Evolutionary conservation across 2,329 filamentous ascomycete species (phyloP), one percentile per base, ranked within the genome.

Genomic region (Iodosphaeria phyllophila): DNA sequence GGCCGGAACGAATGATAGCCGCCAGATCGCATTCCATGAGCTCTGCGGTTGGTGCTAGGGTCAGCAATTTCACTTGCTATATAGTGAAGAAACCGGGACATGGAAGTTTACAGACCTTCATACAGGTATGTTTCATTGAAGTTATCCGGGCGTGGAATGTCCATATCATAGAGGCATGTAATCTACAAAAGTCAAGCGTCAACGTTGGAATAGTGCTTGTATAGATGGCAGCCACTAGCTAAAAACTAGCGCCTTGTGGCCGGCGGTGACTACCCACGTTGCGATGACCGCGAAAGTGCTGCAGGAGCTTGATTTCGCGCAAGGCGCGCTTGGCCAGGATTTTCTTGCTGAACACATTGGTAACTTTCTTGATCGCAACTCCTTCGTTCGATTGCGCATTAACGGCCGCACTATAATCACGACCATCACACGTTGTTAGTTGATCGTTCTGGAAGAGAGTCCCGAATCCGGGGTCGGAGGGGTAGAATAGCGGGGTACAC

Each of bases 261-360:
- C 5, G 12, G 11, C 13, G 4, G 8, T 16, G 9, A 21, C 15
- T 20, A 11, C 70, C 54, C 58, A 83, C 75, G 51, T 86, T 86
- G 43, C 79, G 74, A 45, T 86, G 78, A 26, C 79, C 79, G 42
- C 89, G 70, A 59, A 98, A 98, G 55, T 98, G 89, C 59, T 95
- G 86, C 35, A 98, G 64, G 39, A 98, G 68, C 68, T 95, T 98
- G 57, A 98, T 95, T 59, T 98, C 89, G 52, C 89, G 74, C 61
- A 98, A 56, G 24, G 89, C 89, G 46, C 89, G 79, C 72, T 98
- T 98, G 42, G 89, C 89, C 38, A 98, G 66, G 40, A 98, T 98
- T 71, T 95, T 95, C 61, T 98, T 98, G 67, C 83, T 93, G 56
- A 98, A 98, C 42, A 98, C 86, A 77, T 98, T 98, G 60, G 89